A percentile compares a stretch with the other conserved stretches of the same genome.
Evolutionary conservation across 164 flowering plant species (phyloP).

Genomic region (Malania oleifera): DNA sequence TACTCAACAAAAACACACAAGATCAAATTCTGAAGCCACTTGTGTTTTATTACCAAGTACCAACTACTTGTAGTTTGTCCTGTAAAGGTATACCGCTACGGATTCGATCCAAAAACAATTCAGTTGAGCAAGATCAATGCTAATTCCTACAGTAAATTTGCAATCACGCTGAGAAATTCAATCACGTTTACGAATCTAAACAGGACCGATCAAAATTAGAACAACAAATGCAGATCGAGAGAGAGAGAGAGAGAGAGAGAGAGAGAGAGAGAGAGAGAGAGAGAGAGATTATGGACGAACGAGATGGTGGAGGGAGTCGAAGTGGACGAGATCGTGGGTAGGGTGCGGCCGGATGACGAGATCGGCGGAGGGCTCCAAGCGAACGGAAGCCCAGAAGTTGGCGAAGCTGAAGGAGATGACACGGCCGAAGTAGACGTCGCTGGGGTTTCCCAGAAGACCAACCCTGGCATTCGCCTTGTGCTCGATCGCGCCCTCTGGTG

Average conservation of each 20-base stretch:
- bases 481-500: too few species aligned
- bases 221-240: background rate
- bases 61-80: too few species aligned
- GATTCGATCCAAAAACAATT: too few species aligned
- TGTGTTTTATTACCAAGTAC: too few species aligned
- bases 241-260: background rate
- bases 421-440: conserved; percentile 83
- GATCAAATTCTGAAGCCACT: too few species aligned
- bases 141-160: too few species aligned
- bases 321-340: conserved; percentile 68
- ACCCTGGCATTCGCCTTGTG: conserved; percentile 70
- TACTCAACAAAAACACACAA: too few species aligned
- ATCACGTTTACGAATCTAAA: too few species aligned
- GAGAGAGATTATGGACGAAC: conserved; percentile 23
- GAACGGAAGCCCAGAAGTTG: conserved; percentile 82
- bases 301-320: conserved; percentile 56
- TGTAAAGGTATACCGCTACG: too few species aligned
- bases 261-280: background rate
- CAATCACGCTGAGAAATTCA: too few species aligned
- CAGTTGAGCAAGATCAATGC: too few species aligned
- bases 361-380: conserved; percentile 55
- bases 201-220: background rate
- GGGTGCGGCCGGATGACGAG: conserved; percentile 80
- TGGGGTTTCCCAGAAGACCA: conserved; percentile 86
- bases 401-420: conserved; percentile 69